Percentiles rank a stretch among this genome's conserved stretches.
These are phyloP conservation scores for Passiflora organensis DNA, from an alignment of 345 rosid species.

Conservation along the genomic window DNA sequence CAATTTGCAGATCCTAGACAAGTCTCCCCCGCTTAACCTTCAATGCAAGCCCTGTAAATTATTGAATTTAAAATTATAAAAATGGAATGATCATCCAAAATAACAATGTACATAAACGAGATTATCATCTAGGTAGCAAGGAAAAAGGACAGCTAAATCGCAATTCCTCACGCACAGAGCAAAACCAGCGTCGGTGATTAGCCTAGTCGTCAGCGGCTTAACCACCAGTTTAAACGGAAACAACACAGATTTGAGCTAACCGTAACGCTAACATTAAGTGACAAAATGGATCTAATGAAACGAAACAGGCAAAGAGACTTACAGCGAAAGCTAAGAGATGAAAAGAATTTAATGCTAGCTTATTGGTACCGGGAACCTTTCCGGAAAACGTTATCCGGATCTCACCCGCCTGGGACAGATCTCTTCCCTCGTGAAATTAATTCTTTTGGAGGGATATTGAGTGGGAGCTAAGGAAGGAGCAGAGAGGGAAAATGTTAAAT, in stretches of 20 bases:
- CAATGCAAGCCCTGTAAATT: background rate
- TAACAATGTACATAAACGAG: background rate
- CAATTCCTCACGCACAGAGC: too few species aligned
- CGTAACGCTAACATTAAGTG: background rate
- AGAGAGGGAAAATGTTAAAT: background rate
- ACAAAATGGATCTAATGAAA: background rate
- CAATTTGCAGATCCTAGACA: background rate
- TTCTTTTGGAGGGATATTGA: background rate
- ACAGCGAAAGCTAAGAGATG: background rate
- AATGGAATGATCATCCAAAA: background rate
- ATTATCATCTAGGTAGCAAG: background rate
- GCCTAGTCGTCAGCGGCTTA: background rate
- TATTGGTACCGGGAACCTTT: background rate
- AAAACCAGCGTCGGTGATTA: background rate
- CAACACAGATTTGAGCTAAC: background rate
- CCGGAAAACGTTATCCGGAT: background rate
- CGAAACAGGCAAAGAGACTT: background rate
- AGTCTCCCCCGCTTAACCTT: background rate
- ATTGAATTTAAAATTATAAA: background rate
- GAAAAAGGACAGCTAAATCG: background rate
- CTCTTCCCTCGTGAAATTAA: background rate
- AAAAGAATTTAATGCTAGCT: background rate
- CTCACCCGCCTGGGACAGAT: background rate
- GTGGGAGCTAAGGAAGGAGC: constrained; percentile 3
- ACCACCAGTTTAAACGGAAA: too few species aligned